These are phyloP conservation scores for Talaromyces trachyspermus DNA, from an alignment of 495 filamentous ascomycete genomes.

Conservation along the genomic window DNA sequence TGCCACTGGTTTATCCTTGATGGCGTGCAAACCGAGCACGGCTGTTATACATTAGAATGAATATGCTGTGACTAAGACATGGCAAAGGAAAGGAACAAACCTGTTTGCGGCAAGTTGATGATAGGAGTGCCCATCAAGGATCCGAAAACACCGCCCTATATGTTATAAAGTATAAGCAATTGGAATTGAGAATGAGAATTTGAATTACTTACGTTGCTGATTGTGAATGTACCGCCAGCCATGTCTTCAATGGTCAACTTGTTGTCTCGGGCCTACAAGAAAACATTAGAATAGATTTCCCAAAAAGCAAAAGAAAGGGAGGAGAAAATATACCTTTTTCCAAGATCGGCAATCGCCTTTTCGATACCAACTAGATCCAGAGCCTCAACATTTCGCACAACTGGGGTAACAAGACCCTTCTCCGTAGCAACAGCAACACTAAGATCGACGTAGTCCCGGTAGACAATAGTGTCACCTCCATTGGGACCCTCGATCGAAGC, in stretches of 20 bases:
- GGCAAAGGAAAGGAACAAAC: constrained; percentile 27
- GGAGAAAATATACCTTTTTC: constrained; percentile 63
- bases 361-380: constrained; percentile 87
- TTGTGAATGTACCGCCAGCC: constrained; percentile 98
- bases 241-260: constrained; percentile 99
- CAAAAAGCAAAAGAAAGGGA: neutral
- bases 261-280: constrained; percentile 79
- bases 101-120: constrained; percentile 92
- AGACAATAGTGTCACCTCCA: constrained; percentile 95
- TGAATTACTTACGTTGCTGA: constrained; percentile 69
- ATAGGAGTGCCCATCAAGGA: constrained; percentile 97
- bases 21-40: constrained; percentile 93
- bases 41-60: constrained; percentile 39
- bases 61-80: neutral
- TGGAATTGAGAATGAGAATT: neutral
- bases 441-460: constrained; percentile 95
- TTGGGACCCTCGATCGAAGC: constrained; percentile 94
- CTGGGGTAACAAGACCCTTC: constrained; percentile 93
- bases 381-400: constrained; percentile 86
- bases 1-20: constrained; percentile 88
- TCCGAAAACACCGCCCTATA: constrained; percentile 61
- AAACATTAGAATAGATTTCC: constrained; percentile 1
- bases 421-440: constrained; percentile 96
- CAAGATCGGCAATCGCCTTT: constrained; percentile 83
- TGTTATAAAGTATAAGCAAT: constrained; percentile 11